A percentile compares a stretch with the other conserved stretches of the same genome.
Conservation (phyloP, 2,329 filamentous ascomycete species). For the Cladosporium sp. region DNA sequence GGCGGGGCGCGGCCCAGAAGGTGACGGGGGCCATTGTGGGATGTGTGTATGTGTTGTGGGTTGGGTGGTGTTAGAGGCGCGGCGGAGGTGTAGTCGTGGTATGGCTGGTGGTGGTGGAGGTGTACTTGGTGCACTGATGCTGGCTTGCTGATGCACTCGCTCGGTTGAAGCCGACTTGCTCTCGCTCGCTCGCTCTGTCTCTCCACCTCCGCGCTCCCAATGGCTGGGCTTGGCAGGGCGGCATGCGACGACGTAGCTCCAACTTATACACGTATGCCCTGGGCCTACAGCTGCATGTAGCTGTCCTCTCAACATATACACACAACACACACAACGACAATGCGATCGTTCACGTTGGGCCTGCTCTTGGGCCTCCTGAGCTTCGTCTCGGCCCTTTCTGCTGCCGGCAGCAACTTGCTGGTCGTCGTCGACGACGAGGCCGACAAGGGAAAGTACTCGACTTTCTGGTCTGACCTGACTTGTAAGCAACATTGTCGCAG, state of each 20-base stretch:
- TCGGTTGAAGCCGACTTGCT: not conserved
- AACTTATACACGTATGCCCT: constrained; percentile 12
- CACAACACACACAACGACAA: constrained; percentile 25
- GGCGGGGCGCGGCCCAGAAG: constrained; percentile 83
- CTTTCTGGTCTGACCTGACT: constrained; percentile 73
- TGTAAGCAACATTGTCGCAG: constrained; percentile 50
- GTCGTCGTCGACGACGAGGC: constrained; percentile 81
- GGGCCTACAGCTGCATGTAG: not conserved
- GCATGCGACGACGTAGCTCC: constrained; percentile 17
- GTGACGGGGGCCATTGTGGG: constrained; percentile 65
- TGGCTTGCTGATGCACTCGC: not conserved
- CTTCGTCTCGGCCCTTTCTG: constrained; percentile 74
- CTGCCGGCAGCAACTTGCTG: constrained; percentile 75
- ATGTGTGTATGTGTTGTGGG: constrained; percentile 34
- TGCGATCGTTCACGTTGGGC: constrained; percentile 38
- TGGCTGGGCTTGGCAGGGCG: constrained; percentile 10
- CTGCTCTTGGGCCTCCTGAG: constrained; percentile 67
- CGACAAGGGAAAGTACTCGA: constrained; percentile 80
- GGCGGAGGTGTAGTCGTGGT: not conserved
- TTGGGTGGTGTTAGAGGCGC: not conserved
- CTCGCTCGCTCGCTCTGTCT: not conserved
- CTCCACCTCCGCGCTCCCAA: constrained; percentile 13
- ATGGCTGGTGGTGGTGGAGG: constrained; percentile 1
- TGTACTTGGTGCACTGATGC: not conserved
- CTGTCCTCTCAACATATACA: not conserved